Conservation (phyloP, 2,329 filamentous ascomycete genomes). For the Nemania sp. region DNA sequence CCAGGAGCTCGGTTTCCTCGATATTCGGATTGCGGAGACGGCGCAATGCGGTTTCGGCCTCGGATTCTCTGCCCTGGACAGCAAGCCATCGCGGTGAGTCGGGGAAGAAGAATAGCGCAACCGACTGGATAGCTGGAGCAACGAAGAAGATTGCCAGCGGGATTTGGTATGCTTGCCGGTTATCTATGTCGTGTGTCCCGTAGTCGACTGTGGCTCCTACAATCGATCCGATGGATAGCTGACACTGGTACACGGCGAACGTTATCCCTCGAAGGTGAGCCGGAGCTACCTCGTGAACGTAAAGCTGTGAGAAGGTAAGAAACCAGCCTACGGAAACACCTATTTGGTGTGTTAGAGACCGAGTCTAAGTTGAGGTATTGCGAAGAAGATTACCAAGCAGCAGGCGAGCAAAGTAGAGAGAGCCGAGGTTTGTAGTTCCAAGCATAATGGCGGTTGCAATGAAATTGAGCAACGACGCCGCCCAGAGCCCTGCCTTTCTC, state of each 20-base stretch:
- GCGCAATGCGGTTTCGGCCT: conserved; percentile 48
- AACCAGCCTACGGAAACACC: conserved; percentile 54
- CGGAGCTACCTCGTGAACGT: conserved; percentile 53
- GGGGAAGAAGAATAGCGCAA: conserved; percentile 52
- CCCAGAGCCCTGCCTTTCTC: conserved; percentile 47
- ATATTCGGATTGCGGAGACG: conserved; percentile 48
- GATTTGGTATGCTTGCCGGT: conserved; percentile 43
- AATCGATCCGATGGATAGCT: conserved; percentile 52
- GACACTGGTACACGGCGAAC: conserved; percentile 52
- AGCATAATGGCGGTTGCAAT: conserved; percentile 50
- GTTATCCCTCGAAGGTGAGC: conserved; percentile 53
- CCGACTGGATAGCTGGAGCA: conserved; percentile 50
- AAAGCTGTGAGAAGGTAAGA: conserved; percentile 54
- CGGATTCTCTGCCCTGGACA: conserved; percentile 51
- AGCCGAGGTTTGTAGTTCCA: conserved; percentile 47
- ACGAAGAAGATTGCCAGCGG: conserved; percentile 51
- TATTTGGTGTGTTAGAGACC: conserved; percentile 27
- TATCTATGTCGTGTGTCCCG: conserved; percentile 44
- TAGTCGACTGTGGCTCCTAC: conserved; percentile 51
- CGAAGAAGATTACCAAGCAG: conserved; percentile 44
- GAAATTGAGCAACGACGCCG: conserved; percentile 47
- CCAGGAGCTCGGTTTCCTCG: conserved; percentile 46
- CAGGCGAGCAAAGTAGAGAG: conserved; percentile 50
- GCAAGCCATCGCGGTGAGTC: conserved; percentile 57
- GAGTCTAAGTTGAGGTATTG: neutral